Conservation (phyloP, 2,329 filamentous ascomycete genomes). For the Apiospora rasikravindrae region DNA sequence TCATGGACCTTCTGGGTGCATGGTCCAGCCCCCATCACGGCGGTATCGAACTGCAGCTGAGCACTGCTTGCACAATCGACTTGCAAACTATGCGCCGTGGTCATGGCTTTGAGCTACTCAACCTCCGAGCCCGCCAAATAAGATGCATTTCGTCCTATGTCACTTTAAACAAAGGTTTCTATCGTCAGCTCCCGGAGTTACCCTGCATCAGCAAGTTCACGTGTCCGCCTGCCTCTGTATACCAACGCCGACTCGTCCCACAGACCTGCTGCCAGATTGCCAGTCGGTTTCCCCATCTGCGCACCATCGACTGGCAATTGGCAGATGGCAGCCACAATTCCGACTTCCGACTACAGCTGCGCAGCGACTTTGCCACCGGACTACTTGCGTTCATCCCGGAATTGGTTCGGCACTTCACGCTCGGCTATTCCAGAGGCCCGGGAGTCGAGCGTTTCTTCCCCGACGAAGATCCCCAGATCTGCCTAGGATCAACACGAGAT, state of each 20-base stretch:
- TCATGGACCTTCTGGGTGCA: background rate
- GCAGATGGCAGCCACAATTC: background rate
- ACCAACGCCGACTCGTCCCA: background rate
- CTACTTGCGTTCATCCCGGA: background rate
- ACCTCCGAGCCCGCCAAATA: background rate
- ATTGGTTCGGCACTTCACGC: background rate
- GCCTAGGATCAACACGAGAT: background rate
- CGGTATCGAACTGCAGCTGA: background rate
- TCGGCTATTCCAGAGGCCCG: background rate
- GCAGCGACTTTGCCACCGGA: background rate
- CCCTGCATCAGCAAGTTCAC: background rate
- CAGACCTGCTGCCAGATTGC: constrained; percentile 1
- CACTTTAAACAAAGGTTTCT: background rate
- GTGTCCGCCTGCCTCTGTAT: no score
- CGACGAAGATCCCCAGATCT: background rate
- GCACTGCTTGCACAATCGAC: background rate
- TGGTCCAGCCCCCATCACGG: background rate
- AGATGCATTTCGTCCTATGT: background rate
- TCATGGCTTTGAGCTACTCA: no score
- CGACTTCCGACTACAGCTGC: background rate
- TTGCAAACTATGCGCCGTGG: background rate
- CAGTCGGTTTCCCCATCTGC: background rate
- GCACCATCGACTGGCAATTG: constrained; percentile 2
- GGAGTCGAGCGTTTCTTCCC: background rate
- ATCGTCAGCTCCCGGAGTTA: background rate